Percentiles rank a stretch among this genome's conserved stretches.
phyloP scores from a whole-genome alignment of 192 early-diverging fungal species.

The Coemansia sp. region DNA sequence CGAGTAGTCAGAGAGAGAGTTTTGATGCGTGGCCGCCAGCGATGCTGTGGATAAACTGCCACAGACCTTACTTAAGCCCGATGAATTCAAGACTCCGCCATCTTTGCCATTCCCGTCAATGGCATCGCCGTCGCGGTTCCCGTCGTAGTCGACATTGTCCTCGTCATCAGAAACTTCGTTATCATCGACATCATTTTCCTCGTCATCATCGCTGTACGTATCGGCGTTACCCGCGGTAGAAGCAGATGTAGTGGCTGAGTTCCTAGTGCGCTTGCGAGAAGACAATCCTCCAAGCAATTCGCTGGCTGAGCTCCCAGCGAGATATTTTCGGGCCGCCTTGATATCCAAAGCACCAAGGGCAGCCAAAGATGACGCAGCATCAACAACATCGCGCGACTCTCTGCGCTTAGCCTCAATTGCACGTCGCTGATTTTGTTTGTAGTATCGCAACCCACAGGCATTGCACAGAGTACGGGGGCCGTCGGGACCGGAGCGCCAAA shows the following conservation, averaged over 20 bases:
- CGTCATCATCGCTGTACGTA: slow-evolving; percentile 2
- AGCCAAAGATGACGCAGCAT: slow-evolving; percentile 18
- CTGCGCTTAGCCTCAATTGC: slow-evolving; percentile 48
- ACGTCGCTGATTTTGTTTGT: slow-evolving; percentile 55
- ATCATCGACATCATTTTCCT: slow-evolving; percentile 3
- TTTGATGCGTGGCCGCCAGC: not conserved
- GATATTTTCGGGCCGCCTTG: not conserved
- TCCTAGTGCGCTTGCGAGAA: not conserved
- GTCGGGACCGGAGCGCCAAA: slow-evolving; percentile 54
- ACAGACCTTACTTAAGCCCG: not conserved
- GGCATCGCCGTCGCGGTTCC: not conserved
- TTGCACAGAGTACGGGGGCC: slow-evolving; percentile 59
- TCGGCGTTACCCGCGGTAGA: not conserved
- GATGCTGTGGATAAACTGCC: not conserved
- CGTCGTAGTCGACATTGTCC: slow-evolving; percentile 8
- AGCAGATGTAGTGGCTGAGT: not conserved
- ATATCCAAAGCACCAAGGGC: slow-evolving; percentile 10
- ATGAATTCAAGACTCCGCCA: not conserved
- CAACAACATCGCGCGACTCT: slow-evolving; percentile 30
- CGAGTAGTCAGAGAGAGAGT: not conserved
- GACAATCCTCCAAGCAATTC: not conserved
- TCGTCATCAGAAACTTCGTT: slow-evolving; percentile 7
- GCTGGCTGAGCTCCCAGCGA: not conserved
- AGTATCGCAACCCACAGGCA: slow-evolving; percentile 61
- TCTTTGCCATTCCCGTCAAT: not conserved